Evolutionary conservation across 495 filamentous ascomycete genomes (phyloP), one percentile per base, ranked within the genome.

Genomic region (Lasiosphaeria miniovina): DNA sequence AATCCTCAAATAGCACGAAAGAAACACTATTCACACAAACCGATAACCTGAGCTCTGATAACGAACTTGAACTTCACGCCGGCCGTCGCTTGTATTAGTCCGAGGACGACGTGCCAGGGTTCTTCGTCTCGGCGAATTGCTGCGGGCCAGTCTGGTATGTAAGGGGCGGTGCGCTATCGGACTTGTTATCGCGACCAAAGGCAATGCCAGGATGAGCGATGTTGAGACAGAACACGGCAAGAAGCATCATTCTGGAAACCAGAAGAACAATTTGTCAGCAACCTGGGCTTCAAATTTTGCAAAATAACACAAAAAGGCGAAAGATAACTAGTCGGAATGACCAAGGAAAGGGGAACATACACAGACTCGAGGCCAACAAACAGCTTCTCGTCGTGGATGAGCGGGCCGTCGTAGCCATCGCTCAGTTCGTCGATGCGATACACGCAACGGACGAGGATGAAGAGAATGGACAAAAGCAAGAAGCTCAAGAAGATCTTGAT

Each of bases 391-490:
- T 79, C 55, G 50, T 75, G 67, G 12, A 82, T 75, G 36, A 79
- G 55, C 8, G 57, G 56, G 4, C 80, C 74, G 3, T 33, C 54
- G 60, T 79, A 83, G 31, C 79, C 80, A 4, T 80, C 73, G 57
- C 68, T 71, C 54, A 77, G 66, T 64, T 84, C 82, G 15, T 70
- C 80, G 51, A 83, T 75, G 7, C 82, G 71, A 60, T 80, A 84
- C 3, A 61, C 62, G 65, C 81, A 83, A 4, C 82, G 63, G 8
- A 70, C 74, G 17, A 81, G 60, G 45, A 83, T 80, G 12, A 79
- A 67, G 0, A 76, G 7, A 14, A 79, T 72, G 8, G 80, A 74
- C 3, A 73, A n/a, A 9, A 68, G 57, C 45, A 84, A 57, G 61
- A 78, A 80, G 8, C 51, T 43, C n/a, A 77, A 52, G 55, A 83